phyloP scores from a whole-genome alignment of 179 eudicot genomes.

The Dionaea muscipula region DNA sequence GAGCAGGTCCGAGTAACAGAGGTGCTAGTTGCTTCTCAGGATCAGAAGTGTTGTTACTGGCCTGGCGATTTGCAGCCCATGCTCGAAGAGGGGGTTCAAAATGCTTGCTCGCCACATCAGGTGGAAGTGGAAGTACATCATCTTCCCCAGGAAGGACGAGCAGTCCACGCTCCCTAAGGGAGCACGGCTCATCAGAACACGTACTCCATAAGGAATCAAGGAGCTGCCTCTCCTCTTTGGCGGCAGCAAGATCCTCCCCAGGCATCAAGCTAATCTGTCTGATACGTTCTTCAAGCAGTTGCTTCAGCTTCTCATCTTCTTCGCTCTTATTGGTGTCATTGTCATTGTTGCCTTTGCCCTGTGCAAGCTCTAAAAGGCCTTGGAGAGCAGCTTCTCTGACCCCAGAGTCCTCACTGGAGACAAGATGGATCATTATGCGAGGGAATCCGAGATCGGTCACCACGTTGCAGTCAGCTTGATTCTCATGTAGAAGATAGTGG shows the following conservation, averaged over 20 bases:
- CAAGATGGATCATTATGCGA: conserved; percentile 67
- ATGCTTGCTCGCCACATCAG: conserved; percentile 69
- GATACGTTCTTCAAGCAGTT: conserved; percentile 53
- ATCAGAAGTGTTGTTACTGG: conserved; percentile 13
- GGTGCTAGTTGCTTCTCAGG: conserved; percentile 51
- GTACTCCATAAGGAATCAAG: conserved; percentile 72
- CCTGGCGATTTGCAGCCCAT: conserved; percentile 43
- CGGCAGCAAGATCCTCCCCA: conserved; percentile 56
- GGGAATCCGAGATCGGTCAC: conserved; percentile 68
- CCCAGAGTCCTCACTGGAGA: conserved; percentile 57
- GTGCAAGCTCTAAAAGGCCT: conserved; percentile 61
- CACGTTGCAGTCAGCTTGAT: conserved; percentile 36
- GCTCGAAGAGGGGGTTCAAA: conserved; percentile 84
- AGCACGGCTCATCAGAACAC: conserved; percentile 55
- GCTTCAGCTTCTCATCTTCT: conserved; percentile 59
- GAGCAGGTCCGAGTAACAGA: conserved; percentile 45
- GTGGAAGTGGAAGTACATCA: conserved; percentile 55
- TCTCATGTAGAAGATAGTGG: conserved; percentile 62
- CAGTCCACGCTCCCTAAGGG: conserved; percentile 67
- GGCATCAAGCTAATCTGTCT: conserved; percentile 54
- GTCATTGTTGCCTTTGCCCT: conserved; percentile 18
- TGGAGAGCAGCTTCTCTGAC: conserved; percentile 78
- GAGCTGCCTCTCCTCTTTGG: conserved; percentile 65
- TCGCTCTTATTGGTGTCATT: conserved; percentile 11
- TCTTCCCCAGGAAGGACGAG: conserved; percentile 72